Conservation (phyloP, 1,139 yeast species). For the Geotrichum histeridarum region DNA sequence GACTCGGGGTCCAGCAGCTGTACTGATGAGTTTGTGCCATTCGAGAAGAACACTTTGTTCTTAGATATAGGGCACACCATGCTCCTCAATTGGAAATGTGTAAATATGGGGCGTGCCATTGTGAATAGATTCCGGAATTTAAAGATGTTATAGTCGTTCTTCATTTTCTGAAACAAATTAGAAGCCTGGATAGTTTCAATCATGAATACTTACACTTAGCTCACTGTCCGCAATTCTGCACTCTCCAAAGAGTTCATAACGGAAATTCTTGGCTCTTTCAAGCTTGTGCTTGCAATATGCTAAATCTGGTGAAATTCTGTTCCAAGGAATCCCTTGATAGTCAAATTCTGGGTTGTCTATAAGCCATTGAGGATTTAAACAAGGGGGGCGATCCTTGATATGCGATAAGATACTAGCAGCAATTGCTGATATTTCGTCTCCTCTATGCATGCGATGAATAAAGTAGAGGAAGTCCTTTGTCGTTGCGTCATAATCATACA, state of each 20-base stretch:
- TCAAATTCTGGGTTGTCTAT: conserved; percentile 4
- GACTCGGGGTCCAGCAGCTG: conserved; percentile 32
- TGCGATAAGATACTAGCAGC: neutral
- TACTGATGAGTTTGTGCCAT: conserved; percentile 29
- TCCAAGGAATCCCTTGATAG: conserved; percentile 19
- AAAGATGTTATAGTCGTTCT: conserved; percentile 12
- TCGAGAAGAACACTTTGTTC: conserved; percentile 34
- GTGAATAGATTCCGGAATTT: conserved; percentile 44
- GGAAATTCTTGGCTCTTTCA: no score
- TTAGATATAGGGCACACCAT: conserved; percentile 44
- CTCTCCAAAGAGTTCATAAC: no score
- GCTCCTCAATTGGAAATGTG: conserved; percentile 56
- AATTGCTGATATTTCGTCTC: neutral
- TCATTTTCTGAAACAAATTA: no score
- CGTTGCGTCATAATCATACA: conserved; percentile 1
- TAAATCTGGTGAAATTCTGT: neutral
- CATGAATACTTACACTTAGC: no score
- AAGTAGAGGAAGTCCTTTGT: conserved; percentile 1
- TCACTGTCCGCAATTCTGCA: no score
- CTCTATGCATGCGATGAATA: neutral
- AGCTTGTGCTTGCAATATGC: neutral
- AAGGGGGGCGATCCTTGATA: neutral
- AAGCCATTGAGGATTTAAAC: conserved; percentile 6
- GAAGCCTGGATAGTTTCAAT: no score
- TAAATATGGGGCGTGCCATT: conserved; percentile 46